Evolutionary conservation across 495 filamentous ascomycete species (phyloP).

Genomic region (Pyrenula massariospora): DNA sequence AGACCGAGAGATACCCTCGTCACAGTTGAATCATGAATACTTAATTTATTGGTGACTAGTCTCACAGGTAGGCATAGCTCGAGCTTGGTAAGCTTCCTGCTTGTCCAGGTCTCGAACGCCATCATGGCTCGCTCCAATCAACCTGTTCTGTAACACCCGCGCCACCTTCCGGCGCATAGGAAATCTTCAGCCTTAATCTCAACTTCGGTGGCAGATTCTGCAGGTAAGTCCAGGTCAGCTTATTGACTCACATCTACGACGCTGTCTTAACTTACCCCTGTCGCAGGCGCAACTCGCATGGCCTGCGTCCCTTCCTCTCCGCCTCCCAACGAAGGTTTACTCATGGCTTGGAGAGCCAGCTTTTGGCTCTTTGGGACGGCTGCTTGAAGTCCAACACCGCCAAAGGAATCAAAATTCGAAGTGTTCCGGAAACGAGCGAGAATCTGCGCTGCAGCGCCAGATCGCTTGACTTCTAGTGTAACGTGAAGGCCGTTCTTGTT

Average conservation of each 20-base stretch:
- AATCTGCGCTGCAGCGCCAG: constrained; percentile 58
- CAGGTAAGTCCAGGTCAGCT: constrained; percentile 14
- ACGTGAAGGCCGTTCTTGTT: constrained; percentile 75
- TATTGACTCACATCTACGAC: no score
- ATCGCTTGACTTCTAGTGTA: constrained; percentile 62
- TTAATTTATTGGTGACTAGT: no score
- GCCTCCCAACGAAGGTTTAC: constrained; percentile 57
- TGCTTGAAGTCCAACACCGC: constrained; percentile 71
- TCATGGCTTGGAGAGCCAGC: constrained; percentile 79
- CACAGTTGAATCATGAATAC: no score
- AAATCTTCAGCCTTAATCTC: constrained; percentile 74
- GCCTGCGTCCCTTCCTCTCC: constrained; percentile 77
- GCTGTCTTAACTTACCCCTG: constrained; percentile 78
- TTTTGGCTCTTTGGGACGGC: constrained; percentile 94
- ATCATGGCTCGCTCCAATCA: constrained; percentile 77
- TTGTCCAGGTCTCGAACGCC: constrained; percentile 8
- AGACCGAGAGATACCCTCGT: no score
- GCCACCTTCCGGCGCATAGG: constrained; percentile 51
- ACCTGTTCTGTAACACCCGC: constrained; percentile 77
- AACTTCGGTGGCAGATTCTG: constrained; percentile 57
- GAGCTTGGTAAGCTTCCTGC: no score
- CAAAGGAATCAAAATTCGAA: constrained; percentile 50
- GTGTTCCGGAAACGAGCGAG: constrained; percentile 73
- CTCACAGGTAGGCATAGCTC: no score
- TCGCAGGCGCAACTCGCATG: constrained; percentile 73